These are phyloP conservation scores for Phytopythium helicoides DNA, from an alignment of 352 stramenopile genomes.

Conservation along the genomic window DNA sequence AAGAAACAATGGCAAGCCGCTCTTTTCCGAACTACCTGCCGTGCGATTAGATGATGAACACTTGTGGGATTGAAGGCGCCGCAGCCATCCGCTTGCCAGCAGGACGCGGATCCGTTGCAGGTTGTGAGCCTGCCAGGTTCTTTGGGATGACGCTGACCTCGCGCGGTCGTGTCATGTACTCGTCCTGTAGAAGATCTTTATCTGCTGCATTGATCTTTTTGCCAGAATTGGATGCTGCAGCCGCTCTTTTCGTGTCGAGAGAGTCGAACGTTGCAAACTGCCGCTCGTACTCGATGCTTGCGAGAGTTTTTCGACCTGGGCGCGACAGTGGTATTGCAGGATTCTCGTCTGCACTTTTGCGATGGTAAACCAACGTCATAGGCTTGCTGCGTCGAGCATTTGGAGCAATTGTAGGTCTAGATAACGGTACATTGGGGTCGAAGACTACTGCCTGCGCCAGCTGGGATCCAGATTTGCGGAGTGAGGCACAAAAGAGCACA, in stretches of 20 bases:
- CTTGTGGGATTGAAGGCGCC: conserved; percentile 41
- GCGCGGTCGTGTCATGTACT: conserved; percentile 59
- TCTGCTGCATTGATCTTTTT: conserved; percentile 40
- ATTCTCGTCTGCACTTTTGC: conserved; percentile 18
- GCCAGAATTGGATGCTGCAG: conserved; percentile 24
- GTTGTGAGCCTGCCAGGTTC: conserved; percentile 18
- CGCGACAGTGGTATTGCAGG: conserved; percentile 7
- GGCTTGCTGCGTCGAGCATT: conserved; percentile 24
- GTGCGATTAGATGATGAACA: conserved; percentile 60
- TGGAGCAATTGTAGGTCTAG: conserved; percentile 1
- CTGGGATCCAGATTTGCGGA: conserved; percentile 13
- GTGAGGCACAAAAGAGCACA: neutral
- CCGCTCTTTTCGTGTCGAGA: conserved; percentile 16
- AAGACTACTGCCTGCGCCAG: conserved; percentile 56
- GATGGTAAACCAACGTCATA: conserved; percentile 59
- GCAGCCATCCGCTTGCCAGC: conserved; percentile 43
- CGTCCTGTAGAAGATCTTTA: conserved; percentile 66
- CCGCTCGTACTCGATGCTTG: conserved; percentile 63
- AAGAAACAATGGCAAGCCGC: neutral
- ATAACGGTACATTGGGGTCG: conserved; percentile 18
- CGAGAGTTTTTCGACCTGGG: conserved; percentile 52
- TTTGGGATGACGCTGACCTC: conserved; percentile 55
- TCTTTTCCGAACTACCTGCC: neutral
- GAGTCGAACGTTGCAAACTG: conserved; percentile 41
- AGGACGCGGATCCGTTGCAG: conserved; percentile 11